Evolutionary conservation across 257 asterid species (phyloP), one percentile per base, ranked within the genome.

Genomic region (Anisodus acutangulus): DNA sequence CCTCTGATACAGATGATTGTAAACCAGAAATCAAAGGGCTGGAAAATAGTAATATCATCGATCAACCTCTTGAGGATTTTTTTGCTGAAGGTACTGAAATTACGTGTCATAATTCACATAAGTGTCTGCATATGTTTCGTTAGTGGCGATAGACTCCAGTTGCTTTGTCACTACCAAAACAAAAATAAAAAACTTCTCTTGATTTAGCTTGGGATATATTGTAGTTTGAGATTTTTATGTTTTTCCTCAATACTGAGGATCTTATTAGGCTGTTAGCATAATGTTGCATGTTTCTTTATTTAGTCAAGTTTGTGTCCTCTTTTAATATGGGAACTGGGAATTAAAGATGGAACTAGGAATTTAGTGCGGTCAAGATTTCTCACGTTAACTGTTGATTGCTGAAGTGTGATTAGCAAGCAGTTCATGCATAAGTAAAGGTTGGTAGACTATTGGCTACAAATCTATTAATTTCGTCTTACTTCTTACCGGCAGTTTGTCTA

Each of bases 51-150:
- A 59, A 54, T 35, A 55, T 59, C 3, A 4, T 49, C 37, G 88
- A 72, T 43, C 88, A 86, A 81, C 92, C 88, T 72, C 26, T 85
- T 53, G 4, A 68, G n/a, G 90, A 70, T 82, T 49, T 86, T 26
- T 13, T 2, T 60, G 7, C 90, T 64, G 92, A 89, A 90, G 95
- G 97, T 94, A 87, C 35, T 84, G n/a, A 8, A 43, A 10, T 71
- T 58, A 7, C 13, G 59, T 72, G 41, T 10, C 59, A 72, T 72
- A 45, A 10, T 71, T 71, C 59, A 71, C 58, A 45, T 45, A 72
- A 45, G 58, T 45, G 58, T 71, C 79, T 71, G 17, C 39, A 16
- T 71, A 71, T 71, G 58, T 70, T 58, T 7, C 22, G 9, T 6
- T 31, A 31, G 35, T 31, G 35, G 35, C 35, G 35, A 31, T 1